Conservation (phyloP, 2,329 filamentous ascomycete genomes). For the Fusarium transvaalense region DNA sequence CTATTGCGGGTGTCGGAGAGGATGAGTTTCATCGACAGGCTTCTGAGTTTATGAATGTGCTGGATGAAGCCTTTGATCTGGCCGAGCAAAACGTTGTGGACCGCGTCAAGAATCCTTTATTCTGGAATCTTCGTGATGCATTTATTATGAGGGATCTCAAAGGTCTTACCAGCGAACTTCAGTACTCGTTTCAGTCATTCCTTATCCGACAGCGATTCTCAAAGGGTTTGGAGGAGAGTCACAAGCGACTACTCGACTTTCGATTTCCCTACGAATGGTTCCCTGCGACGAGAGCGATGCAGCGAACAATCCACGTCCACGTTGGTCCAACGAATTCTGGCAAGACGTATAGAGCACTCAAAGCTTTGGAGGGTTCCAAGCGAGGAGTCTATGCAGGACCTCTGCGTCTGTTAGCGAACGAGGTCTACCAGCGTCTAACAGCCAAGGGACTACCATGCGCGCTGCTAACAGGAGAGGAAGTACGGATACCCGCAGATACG, state of each 20-base stretch:
- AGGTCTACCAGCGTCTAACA: constrained; percentile 89
- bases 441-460: constrained; percentile 82
- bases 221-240: constrained; percentile 66
- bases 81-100: constrained; percentile 57
- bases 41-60: constrained; percentile 59
- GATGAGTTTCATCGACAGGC: constrained; percentile 61
- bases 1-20: constrained; percentile 49
- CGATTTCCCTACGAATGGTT: constrained; percentile 95
- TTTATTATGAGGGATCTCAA: constrained; percentile 66
- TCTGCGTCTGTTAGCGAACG: constrained; percentile 87
- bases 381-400: constrained; percentile 92
- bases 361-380: constrained; percentile 81
- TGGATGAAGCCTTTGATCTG: constrained; percentile 61
- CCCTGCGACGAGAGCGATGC: constrained; percentile 81
- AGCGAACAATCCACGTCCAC: constrained; percentile 89
- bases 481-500: constrained; percentile 72
- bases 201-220: constrained; percentile 70
- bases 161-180: constrained; percentile 69
- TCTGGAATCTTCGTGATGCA: constrained; percentile 69
- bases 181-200: constrained; percentile 76
- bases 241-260: constrained; percentile 79
- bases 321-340: constrained; percentile 98
- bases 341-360: constrained; percentile 94
- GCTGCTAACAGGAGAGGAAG: constrained; percentile 91
- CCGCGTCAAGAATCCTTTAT: constrained; percentile 64